A percentile compares a stretch with the other conserved stretches of the same genome.
These are phyloP conservation scores for Arabidopsis lyrata DNA, from an alignment of 441 rosid species.

Conservation along the genomic window DNA sequence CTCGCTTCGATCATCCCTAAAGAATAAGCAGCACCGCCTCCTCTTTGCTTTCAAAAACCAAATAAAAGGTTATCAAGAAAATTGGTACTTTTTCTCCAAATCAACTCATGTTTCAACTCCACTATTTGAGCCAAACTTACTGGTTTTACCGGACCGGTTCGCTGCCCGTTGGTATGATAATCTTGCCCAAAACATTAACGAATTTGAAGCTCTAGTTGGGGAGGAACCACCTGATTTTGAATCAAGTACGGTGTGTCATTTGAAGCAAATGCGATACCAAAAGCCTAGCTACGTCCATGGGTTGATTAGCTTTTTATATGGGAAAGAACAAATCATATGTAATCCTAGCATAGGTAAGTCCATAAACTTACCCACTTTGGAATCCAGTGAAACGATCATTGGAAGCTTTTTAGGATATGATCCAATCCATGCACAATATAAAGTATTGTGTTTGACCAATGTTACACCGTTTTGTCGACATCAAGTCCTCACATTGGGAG, in stretches of 20 bases:
- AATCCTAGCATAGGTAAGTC: constrained; percentile 8
- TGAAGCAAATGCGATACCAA: background rate
- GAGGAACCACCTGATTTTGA: constrained; percentile 1
- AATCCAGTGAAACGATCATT: background rate
- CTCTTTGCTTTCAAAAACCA: background rate
- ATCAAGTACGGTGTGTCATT: background rate
- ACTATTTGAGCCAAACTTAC: background rate
- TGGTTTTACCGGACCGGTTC: background rate
- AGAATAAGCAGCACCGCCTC: background rate
- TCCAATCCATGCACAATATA: background rate
- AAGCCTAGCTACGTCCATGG: constrained; percentile 2
- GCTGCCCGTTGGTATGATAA: no score
- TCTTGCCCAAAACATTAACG: no score
- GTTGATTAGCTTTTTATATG: background rate
- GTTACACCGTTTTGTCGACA: background rate
- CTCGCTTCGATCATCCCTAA: background rate
- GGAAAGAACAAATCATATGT: background rate
- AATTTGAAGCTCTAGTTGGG: background rate
- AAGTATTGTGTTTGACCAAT: background rate
- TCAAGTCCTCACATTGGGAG: constrained; percentile 11
- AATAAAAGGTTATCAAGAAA: background rate
- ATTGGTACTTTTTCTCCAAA: constrained; percentile 9
- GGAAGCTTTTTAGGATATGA: constrained; percentile 8
- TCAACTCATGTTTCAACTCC: background rate
- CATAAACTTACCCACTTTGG: background rate